A percentile compares a stretch with the other conserved stretches of the same genome.
Evolutionary conservation across 768 basidiomycete species (phyloP).

Genomic region (Naganishia vaughanmartiniae): DNA sequence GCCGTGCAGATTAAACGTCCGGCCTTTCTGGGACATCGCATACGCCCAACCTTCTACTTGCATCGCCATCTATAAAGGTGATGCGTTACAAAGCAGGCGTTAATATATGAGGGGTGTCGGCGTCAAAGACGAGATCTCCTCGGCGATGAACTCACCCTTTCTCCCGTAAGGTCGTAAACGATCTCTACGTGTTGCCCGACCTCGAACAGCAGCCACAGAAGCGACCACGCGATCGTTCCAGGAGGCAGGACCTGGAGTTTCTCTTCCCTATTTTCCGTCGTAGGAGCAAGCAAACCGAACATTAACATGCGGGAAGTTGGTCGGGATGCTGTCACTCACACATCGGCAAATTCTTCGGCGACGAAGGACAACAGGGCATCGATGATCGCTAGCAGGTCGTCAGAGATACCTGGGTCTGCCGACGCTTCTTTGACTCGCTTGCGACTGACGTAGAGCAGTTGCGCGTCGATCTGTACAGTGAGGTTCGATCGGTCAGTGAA

Average conservation of each 20-base stretch:
- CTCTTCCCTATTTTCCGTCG: not conserved
- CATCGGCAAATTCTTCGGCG: slow-evolving; percentile 4
- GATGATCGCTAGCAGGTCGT: not conserved
- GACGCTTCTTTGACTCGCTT: slow-evolving; percentile 6
- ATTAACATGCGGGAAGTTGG: no score
- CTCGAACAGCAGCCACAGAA: slow-evolving; percentile 7
- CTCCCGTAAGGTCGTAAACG: slow-evolving; percentile 8
- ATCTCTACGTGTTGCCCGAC: slow-evolving; percentile 12
- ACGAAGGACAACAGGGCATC: slow-evolving; percentile 4
- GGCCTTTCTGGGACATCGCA: slow-evolving; percentile 3
- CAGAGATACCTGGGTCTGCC: not conserved
- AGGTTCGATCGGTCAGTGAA: no score
- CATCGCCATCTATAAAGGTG: not conserved
- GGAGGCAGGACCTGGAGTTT: not conserved
- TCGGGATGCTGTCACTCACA: slow-evolving; percentile 6
- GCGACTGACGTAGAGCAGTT: slow-evolving; percentile 10
- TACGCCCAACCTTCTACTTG: slow-evolving; percentile 12
- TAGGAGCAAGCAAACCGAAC: not conserved
- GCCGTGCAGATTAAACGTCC: not conserved
- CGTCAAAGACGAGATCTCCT: no score
- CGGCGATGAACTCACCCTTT: not conserved
- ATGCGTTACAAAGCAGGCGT: not conserved
- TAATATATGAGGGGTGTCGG: not conserved
- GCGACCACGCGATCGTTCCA: slow-evolving; percentile 4
- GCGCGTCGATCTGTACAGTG: not conserved